Percentiles rank a stretch among this genome's conserved stretches.
phyloP scores from a whole-genome alignment of 495 filamentous ascomycete genomes.

The Tuber borchii region DNA sequence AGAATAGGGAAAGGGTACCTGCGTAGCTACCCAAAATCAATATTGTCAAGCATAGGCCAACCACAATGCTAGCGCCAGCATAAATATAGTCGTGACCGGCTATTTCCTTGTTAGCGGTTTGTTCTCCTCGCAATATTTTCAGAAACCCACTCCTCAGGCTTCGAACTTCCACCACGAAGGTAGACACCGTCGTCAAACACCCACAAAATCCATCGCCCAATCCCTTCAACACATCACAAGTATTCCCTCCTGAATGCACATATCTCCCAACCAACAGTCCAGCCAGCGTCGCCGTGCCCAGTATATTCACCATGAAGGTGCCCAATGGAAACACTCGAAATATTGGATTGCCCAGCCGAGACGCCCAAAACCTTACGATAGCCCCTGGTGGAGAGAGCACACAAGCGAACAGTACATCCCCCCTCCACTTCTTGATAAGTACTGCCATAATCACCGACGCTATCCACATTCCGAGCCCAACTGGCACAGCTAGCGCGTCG shows the following conservation, averaged over 20 bases:
- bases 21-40: conserved; percentile 65
- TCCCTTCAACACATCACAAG: conserved; percentile 65
- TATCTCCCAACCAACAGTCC: conserved; percentile 55
- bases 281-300: conserved; percentile 58
- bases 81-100: conserved; percentile 66
- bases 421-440: conserved; percentile 64
- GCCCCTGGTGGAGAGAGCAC: conserved; percentile 83
- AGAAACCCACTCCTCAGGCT: conserved; percentile 50
- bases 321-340: conserved; percentile 71
- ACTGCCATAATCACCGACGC: conserved; percentile 68
- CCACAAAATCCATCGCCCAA: conserved; percentile 90
- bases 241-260: conserved; percentile 62
- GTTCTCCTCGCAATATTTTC: background rate
- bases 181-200: conserved; percentile 83
- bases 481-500: conserved; percentile 56
- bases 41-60: conserved; percentile 60
- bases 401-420: conserved; percentile 64
- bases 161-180: conserved; percentile 77
- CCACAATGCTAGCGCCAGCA: conserved; percentile 58
- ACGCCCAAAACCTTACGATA: conserved; percentile 64
- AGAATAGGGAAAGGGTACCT: conserved; percentile 5
- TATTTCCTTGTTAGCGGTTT: conserved; percentile 9
- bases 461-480: conserved; percentile 70
- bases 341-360: conserved; percentile 61
- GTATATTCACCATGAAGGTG: conserved; percentile 77